phyloP scores from a whole-genome alignment of 768 basidiomycete species.

The Boletus bicolor region DNA sequence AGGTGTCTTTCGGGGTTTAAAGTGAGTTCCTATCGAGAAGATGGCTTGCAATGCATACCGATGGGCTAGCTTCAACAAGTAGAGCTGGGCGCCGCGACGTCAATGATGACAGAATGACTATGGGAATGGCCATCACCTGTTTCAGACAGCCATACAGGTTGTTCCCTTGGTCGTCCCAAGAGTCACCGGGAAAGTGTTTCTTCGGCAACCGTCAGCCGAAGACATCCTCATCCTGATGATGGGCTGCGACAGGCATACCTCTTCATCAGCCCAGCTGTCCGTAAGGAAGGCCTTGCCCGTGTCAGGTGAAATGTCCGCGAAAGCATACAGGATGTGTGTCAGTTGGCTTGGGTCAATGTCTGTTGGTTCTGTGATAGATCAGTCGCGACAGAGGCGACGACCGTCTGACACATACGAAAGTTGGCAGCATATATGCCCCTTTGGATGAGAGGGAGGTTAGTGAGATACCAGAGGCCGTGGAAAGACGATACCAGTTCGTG shows the following conservation, averaged over 20 bases:
- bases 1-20: conserved; percentile 34
- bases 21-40: background rate
- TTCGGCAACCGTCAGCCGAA: conserved; percentile 25
- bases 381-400: background rate
- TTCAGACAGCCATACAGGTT: conserved; percentile 82
- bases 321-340: conserved; percentile 78
- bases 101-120: background rate
- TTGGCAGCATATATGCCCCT: conserved; percentile 63
- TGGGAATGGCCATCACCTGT: conserved; percentile 45
- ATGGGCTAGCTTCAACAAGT: conserved; percentile 57
- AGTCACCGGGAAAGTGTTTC: conserved; percentile 72
- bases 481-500: conserved; percentile 31
- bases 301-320: conserved; percentile 65
- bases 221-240: background rate
- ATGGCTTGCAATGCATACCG: conserved; percentile 28
- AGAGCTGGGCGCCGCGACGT: conserved; percentile 27
- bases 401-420: conserved; percentile 45
- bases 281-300: conserved; percentile 64
- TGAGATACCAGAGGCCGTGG: background rate
- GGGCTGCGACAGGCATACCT: conserved; percentile 36
- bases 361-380: conserved; percentile 50
- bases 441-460: conserved; percentile 1
- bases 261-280: conserved; percentile 71
- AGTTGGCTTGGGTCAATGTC: conserved; percentile 56
- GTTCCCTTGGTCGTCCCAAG: conserved; percentile 71